Conservation (phyloP, 176 grass and related monocot species). For the Triticum monococcum region DNA sequence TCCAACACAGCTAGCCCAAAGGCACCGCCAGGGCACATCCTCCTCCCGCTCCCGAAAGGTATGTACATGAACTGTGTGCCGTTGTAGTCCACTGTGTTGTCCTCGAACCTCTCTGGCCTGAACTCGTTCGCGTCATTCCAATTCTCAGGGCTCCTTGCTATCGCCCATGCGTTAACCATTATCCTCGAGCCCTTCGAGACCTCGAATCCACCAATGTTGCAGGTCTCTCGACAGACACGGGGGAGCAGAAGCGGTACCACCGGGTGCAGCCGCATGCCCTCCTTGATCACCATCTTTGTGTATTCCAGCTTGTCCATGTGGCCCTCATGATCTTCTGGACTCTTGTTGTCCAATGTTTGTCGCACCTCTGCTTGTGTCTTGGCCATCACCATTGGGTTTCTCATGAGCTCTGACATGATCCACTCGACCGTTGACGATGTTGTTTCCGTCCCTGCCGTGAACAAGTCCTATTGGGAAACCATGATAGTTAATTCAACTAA, state of each 20-base stretch:
- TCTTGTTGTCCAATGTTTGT: background rate
- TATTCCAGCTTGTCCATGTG: background rate
- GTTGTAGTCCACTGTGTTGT: background rate
- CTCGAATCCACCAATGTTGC: background rate
- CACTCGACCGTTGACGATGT: background rate
- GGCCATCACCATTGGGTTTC: background rate
- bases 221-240: background rate
- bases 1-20: background rate
- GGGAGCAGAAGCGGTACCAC: background rate
- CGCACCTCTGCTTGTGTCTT: background rate
- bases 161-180: background rate
- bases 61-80: background rate
- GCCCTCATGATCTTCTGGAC: background rate
- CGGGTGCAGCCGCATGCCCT: background rate
- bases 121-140: background rate
- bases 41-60: background rate
- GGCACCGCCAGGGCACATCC: background rate
- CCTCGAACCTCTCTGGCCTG: background rate
- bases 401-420: background rate
- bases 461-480: background rate
- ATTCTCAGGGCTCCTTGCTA: background rate
- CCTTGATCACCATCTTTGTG: background rate
- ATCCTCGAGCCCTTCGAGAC: background rate
- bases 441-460: background rate
- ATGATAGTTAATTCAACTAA: background rate